phyloP scores from a whole-genome alignment of 164 flowering plant species.

The Vitis cinerea region DNA sequence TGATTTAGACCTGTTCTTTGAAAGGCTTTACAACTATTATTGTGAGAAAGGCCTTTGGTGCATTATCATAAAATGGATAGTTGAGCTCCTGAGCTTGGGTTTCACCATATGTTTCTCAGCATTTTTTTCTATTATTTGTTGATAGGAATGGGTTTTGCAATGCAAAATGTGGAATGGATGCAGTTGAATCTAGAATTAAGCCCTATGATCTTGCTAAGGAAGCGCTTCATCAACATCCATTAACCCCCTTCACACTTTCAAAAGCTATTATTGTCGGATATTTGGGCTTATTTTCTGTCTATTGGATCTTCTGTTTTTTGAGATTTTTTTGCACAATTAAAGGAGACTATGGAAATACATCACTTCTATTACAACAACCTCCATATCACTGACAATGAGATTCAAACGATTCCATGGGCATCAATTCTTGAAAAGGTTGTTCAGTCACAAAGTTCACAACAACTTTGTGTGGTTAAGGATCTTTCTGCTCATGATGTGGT shows the following conservation, averaged over 20 bases:
- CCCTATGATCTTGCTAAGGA: slow-evolving; percentile 91
- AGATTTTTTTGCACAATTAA: slow-evolving; percentile 83
- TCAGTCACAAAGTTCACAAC: slow-evolving; percentile 67
- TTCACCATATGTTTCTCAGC: slow-evolving; percentile 91
- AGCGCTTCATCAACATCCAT: slow-evolving; percentile 82
- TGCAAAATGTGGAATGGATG: slow-evolving; percentile 98
- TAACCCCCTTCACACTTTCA: slow-evolving; percentile 75
- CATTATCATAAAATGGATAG: slow-evolving; percentile 90
- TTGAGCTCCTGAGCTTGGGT: slow-evolving; percentile 83
- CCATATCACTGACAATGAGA: slow-evolving; percentile 76
- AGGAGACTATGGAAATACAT: slow-evolving; percentile 69
- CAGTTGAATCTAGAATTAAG: slow-evolving; percentile 90
- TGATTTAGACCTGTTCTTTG: slow-evolving; percentile 95
- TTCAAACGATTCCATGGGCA: slow-evolving; percentile 91
- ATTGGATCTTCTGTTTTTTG: slow-evolving; percentile 88
- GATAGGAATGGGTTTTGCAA: slow-evolving; percentile 94
- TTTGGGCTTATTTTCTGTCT: slow-evolving; percentile 77
- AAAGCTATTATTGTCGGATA: slow-evolving; percentile 83
- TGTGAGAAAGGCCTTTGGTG: slow-evolving; percentile 98
- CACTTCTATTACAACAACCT: slow-evolving; percentile 87
- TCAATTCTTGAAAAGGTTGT: slow-evolving; percentile 85
- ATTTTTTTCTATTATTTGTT: slow-evolving; percentile 75
- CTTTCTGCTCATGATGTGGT: slow-evolving; percentile 90
- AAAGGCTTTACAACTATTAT: slow-evolving; percentile 85
- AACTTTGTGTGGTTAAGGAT: slow-evolving; percentile 88